These are phyloP conservation scores for Sordariomycetes sp. DNA, from an alignment of 2,329 filamentous ascomycete genomes.

Conservation along the genomic window DNA sequence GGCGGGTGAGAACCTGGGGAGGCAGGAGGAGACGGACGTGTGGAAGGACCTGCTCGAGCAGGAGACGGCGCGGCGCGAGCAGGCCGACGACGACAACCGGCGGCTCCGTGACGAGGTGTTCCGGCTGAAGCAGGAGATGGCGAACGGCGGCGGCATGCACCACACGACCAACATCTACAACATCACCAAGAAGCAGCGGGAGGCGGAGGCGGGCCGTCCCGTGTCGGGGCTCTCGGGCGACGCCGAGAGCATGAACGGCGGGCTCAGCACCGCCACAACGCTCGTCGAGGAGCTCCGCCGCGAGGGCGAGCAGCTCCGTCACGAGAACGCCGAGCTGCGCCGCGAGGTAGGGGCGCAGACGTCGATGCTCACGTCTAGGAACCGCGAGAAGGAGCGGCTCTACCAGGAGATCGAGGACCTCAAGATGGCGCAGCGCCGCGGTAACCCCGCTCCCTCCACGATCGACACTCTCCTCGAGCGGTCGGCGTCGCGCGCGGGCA, in stretches of 20 bases:
- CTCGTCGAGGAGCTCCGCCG: conserved; percentile 66
- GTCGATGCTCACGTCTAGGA: conserved; percentile 92
- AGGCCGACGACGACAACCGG: conserved; percentile 81
- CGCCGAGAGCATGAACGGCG: conserved; percentile 30
- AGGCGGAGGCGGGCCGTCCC: conserved; percentile 35
- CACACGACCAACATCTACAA: conserved; percentile 59
- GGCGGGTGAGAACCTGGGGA: conserved; percentile 36
- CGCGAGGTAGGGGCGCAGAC: conserved; percentile 92
- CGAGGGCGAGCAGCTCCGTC: conserved; percentile 66
- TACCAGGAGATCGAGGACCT: conserved; percentile 97
- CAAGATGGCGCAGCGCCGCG: conserved; percentile 74
- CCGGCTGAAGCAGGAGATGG: conserved; percentile 50
- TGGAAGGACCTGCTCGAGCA: conserved; percentile 93
- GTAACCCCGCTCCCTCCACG: conserved; percentile 50
- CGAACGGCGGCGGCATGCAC: conserved; percentile 30
- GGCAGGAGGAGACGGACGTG: conserved; percentile 64
- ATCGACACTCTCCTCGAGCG: conserved; percentile 89
- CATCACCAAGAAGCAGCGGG: conserved; percentile 44
- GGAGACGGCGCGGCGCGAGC: conserved; percentile 79
- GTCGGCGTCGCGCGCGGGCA: conserved; percentile 75
- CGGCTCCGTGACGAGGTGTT: conserved; percentile 76
- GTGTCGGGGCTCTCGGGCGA: conserved; percentile 37
- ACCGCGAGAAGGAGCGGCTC: conserved; percentile 86
- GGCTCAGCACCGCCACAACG: conserved; percentile 48
- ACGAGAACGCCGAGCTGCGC: conserved; percentile 85